phyloP scores from a whole-genome alignment of 2,329 filamentous ascomycete species.

The Neofusicoccum laricinum region DNA sequence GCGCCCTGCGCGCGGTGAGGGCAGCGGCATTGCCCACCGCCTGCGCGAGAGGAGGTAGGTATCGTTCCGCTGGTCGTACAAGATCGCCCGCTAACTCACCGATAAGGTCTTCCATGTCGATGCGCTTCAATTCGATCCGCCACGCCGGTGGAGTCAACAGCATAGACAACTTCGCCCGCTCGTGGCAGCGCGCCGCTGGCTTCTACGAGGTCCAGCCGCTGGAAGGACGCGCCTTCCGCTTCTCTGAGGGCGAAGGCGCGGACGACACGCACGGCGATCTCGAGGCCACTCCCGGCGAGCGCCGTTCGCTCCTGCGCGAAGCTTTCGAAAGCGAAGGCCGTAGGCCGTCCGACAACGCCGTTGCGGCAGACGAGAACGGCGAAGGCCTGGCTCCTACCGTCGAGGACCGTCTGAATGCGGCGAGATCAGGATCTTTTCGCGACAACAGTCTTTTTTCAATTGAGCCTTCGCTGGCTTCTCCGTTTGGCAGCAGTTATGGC shows the following conservation, averaged over 20 bases:
- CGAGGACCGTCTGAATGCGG: constrained; percentile 9
- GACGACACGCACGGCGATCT: constrained; percentile 42
- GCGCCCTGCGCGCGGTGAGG: constrained; percentile 22
- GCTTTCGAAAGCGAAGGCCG: constrained; percentile 37
- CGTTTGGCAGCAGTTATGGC: constrained; percentile 70
- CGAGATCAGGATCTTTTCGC: constrained; percentile 23
- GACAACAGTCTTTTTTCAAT: constrained; percentile 48
- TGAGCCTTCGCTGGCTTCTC: constrained; percentile 59
- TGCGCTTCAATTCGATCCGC: constrained; percentile 51
- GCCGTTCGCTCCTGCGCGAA: constrained; percentile 41
- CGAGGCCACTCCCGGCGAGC: constrained; percentile 35
- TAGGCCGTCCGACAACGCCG: constrained; percentile 37
- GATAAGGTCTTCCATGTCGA: constrained; percentile 46
- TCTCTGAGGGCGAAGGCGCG: constrained; percentile 47
- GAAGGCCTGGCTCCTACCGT: not conserved
- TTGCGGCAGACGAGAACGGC: constrained; percentile 28
- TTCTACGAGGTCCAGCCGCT: constrained; percentile 87
- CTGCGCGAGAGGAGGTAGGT: constrained; percentile 36
- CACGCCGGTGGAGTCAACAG: constrained; percentile 90
- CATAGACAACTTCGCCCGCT: constrained; percentile 87
- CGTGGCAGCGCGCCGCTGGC: constrained; percentile 84
- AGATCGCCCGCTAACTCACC: not conserved
- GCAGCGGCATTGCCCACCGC: constrained; percentile 23
- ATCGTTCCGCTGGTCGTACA: not conserved
- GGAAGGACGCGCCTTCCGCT: constrained; percentile 65